Conservation (phyloP, 345 rosid genomes). For the Eucalyptus globulus region DNA sequence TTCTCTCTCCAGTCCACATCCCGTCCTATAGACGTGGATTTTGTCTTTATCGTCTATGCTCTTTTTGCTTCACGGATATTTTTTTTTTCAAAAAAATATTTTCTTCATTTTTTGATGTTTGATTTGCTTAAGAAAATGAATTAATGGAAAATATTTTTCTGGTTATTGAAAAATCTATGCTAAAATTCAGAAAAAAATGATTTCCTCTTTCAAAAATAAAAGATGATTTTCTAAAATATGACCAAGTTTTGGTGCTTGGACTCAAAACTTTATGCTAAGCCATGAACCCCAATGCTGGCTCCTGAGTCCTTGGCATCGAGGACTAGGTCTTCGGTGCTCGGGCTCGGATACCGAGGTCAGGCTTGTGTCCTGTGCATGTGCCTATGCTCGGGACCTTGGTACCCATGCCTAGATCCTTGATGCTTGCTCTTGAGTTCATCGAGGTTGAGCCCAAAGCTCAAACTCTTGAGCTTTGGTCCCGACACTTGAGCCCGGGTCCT, state of each 20-base stretch:
- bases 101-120: accelerated
- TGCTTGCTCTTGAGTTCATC: too few species aligned
- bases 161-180: neutral
- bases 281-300: neutral
- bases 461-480: neutral
- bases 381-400: too few species aligned
- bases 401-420: too few species aligned
- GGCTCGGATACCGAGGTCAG: accelerated
- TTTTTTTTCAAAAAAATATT: accelerated
- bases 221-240: too few species aligned
- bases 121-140: neutral
- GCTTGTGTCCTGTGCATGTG: neutral
- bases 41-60: neutral
- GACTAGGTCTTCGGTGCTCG: accelerated
- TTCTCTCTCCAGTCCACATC: neutral
- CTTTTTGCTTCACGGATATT: accelerated
- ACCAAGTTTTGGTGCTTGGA: neutral
- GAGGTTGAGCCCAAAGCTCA: neutral
- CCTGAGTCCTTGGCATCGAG: neutral
- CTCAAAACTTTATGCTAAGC: neutral
- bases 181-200: neutral
- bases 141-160: too few species aligned
- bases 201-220: accelerated
- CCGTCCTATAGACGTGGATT: neutral
- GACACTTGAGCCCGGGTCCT: too few species aligned